Evolutionary conservation across 1,284 basidiomycete species (phyloP).

Genomic region (Caloboletus inedulis): DNA sequence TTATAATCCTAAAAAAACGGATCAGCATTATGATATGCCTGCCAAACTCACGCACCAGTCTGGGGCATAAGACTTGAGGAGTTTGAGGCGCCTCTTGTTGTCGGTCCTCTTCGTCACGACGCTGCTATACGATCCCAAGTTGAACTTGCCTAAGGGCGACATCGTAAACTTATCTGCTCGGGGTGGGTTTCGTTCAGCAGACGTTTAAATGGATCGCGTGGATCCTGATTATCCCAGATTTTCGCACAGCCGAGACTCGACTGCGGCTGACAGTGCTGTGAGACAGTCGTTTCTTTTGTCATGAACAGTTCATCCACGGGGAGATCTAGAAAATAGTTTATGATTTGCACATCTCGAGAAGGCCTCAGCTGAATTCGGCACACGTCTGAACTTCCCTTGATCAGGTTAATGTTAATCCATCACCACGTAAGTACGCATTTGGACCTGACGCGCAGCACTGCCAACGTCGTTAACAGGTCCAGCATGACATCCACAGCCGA

Average conservation of each 20-base stretch:
- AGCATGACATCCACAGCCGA: slow-evolving; percentile 23
- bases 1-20: slow-evolving; percentile 53
- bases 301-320: neutral
- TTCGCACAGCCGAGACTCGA: slow-evolving; percentile 6
- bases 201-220: neutral
- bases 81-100: slow-evolving; percentile 39
- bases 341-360: neutral
- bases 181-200: neutral
- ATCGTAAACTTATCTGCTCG: slow-evolving; percentile 10
- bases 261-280: too few relatives aligned
- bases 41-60: slow-evolving; percentile 55
- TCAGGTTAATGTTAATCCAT: neutral
- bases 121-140: slow-evolving; percentile 3
- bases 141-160: slow-evolving; percentile 13
- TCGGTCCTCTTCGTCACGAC: slow-evolving; percentile 18
- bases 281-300: neutral
- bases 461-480: neutral
- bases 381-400: neutral
- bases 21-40: slow-evolving; percentile 2
- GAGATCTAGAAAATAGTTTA: neutral
- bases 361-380: too few relatives aligned
- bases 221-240: neutral
- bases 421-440: neutral
- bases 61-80: slow-evolving; percentile 62
- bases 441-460: neutral